phyloP scores from a whole-genome alignment of 2,329 filamentous ascomycete species.

The Aspergillus terreus region DNA sequence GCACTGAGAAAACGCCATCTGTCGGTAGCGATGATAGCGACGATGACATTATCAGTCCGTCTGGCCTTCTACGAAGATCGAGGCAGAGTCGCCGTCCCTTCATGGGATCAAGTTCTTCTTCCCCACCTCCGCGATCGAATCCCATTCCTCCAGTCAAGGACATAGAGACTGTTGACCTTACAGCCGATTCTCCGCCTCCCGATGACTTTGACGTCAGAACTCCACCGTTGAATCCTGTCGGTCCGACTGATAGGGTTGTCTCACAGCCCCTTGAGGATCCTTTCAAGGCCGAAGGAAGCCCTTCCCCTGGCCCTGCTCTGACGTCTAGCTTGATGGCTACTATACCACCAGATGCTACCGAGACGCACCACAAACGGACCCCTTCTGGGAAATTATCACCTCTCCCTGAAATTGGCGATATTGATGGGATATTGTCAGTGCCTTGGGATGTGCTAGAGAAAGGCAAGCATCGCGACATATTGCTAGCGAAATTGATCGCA shows the following conservation, averaged over 20 bases:
- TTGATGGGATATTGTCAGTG: slow-evolving; percentile 28
- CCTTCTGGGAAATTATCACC: background rate
- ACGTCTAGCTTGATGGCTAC: slow-evolving; percentile 8
- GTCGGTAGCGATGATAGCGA: slow-evolving; percentile 16
- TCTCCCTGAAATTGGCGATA: slow-evolving; percentile 20
- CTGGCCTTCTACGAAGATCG: slow-evolving; percentile 14
- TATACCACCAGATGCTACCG: slow-evolving; percentile 4
- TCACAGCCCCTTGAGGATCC: slow-evolving; percentile 6
- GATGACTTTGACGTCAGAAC: slow-evolving; percentile 29
- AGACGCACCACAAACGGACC: background rate
- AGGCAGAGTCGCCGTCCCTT: slow-evolving; percentile 6
- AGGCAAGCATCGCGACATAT: slow-evolving; percentile 33
- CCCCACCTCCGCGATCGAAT: slow-evolving; percentile 1
- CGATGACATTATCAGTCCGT: slow-evolving; percentile 21
- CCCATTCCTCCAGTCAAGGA: background rate
- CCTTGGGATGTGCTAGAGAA: slow-evolving; percentile 34
- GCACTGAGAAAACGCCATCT: slow-evolving; percentile 5
- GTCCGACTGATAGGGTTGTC: background rate
- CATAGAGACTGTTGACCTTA: slow-evolving; percentile 33
- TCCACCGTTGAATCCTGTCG: slow-evolving; percentile 31
- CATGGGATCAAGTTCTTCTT: slow-evolving; percentile 12
- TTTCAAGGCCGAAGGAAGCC: slow-evolving; percentile 4
- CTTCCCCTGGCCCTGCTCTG: slow-evolving; percentile 17
- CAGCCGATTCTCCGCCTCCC: slow-evolving; percentile 17
- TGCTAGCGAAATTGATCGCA: slow-evolving; percentile 30